A percentile compares a stretch with the other conserved stretches of the same genome.
These are phyloP conservation scores for Lactarius akahatsu DNA, from an alignment of 768 basidiomycete species.

Conservation along the genomic window DNA sequence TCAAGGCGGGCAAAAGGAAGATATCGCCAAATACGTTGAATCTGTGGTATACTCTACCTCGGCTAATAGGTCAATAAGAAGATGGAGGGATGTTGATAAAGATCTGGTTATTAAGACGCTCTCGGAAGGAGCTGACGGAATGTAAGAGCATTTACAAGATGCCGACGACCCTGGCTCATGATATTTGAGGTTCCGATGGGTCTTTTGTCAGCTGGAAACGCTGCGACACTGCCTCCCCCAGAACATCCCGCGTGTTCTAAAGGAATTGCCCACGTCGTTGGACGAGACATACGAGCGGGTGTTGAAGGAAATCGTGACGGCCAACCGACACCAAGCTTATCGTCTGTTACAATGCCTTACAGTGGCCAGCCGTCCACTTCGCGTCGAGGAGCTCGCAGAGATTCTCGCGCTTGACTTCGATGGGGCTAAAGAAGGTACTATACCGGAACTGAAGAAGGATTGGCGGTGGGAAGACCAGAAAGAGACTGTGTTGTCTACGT, in stretches of 20 bases:
- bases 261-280: background rate
- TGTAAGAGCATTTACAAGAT: background rate
- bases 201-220: background rate
- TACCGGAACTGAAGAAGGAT: background rate
- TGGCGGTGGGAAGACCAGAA: background rate
- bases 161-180: background rate
- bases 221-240: background rate
- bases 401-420: background rate
- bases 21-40: background rate
- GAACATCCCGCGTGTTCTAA: background rate
- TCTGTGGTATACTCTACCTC: background rate
- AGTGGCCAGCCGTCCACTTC: background rate
- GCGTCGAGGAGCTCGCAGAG: background rate
- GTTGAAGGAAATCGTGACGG: background rate
- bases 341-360: background rate
- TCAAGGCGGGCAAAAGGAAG: background rate
- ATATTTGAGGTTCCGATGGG: background rate
- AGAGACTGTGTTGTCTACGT: background rate
- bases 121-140: background rate
- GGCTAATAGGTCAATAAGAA: background rate
- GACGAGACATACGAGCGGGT: background rate
- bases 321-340: background rate
- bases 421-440: background rate
- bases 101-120: background rate
- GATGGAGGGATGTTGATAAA: background rate